A percentile compares a stretch with the other conserved stretches of the same genome.
phyloP scores from a whole-genome alignment of 192 early-diverging fungal species.

The Coemansia sp. region DNA sequence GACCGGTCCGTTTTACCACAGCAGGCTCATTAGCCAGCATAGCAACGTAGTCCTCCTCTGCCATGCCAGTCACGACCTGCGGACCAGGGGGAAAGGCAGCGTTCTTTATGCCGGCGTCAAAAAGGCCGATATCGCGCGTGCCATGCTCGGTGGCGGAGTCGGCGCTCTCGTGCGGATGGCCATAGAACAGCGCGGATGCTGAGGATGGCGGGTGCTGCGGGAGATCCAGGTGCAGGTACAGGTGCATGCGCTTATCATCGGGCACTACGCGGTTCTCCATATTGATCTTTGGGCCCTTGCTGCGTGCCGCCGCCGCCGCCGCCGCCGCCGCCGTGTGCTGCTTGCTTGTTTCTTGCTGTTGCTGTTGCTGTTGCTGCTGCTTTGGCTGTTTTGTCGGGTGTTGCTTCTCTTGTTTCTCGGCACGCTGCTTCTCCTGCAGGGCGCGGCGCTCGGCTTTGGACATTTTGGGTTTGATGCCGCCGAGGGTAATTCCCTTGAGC shows the following conservation, averaged over 20 bases:
- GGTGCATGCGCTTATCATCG: constrained; percentile 53
- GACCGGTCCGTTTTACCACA: constrained; percentile 13
- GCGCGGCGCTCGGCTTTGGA: constrained; percentile 90
- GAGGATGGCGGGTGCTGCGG: constrained; percentile 48
- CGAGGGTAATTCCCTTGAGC: constrained; percentile 25
- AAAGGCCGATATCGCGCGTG: constrained; percentile 22
- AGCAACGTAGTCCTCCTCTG: constrained; percentile 36
- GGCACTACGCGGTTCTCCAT: constrained; percentile 35
- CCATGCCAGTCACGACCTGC: constrained; percentile 45
- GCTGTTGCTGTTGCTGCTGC: neutral
- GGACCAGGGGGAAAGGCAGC: constrained; percentile 43
- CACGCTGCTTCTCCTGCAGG: constrained; percentile 78
- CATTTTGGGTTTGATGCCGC: constrained; percentile 62
- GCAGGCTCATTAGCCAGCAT: constrained; percentile 30
- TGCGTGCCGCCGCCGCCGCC: constrained; percentile 4
- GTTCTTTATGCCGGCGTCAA: constrained; percentile 43
- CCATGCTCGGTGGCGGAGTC: constrained; percentile 25
- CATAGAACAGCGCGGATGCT: constrained; percentile 25
- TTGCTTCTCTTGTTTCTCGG: constrained; percentile 62
- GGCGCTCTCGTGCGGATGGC: constrained; percentile 14
- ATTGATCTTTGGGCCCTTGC: constrained; percentile 11
- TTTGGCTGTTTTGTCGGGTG: neutral
- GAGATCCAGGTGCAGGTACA: constrained; percentile 45
- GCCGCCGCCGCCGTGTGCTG: constrained; percentile 11
- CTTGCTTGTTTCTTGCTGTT: constrained; percentile 8